Percentiles rank a stretch among this genome's conserved stretches.
Evolutionary conservation across 176 grass and related monocot genomes (phyloP).

Genomic region (Urochloa ruziziensis): DNA sequence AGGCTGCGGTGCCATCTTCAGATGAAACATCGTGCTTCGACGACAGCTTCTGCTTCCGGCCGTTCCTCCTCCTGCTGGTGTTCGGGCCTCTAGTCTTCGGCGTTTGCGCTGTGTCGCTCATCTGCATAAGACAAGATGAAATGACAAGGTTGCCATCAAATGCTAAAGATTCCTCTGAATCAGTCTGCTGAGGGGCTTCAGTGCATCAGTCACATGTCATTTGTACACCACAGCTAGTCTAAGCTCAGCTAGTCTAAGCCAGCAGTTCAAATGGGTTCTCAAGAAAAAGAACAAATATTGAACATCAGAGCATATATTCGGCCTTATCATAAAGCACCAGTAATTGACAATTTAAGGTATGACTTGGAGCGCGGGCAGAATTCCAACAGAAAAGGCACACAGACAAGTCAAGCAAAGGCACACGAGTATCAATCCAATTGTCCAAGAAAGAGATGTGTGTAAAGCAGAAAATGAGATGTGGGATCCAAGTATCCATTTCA

Average conservation of each 20-base stretch:
- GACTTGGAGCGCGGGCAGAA: neutral
- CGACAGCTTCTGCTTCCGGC: slow-evolving; percentile 50
- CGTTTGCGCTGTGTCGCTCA: slow-evolving; percentile 2
- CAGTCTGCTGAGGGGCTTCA: neutral
- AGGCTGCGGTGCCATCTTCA: slow-evolving; percentile 1
- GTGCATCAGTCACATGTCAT: neutral
- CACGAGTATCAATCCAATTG: neutral
- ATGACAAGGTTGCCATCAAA: neutral
- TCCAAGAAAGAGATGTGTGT: neutral
- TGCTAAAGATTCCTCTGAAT: neutral
- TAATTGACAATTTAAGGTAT: slow-evolving; percentile 22
- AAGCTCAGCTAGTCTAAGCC: neutral
- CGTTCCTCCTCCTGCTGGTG: slow-evolving; percentile 35
- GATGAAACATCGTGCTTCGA: slow-evolving; percentile 49
- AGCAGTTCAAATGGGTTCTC: slow-evolving; percentile 2
- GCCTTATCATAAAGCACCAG: slow-evolving; percentile 18
- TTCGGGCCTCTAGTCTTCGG: slow-evolving; percentile 11
- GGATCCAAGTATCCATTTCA: neutral
- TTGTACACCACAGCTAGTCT: neutral
- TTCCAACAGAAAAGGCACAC: slow-evolving; percentile 5
- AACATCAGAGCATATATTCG: neutral
- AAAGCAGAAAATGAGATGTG: slow-evolving; percentile 30
- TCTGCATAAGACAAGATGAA: slow-evolving; percentile 13
- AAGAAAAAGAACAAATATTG: slow-evolving; percentile 21
- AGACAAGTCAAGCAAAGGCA: neutral